These are phyloP conservation scores for Dendrobium huoshanense DNA, from an alignment of 106 monocot species.

Conservation along the genomic window DNA sequence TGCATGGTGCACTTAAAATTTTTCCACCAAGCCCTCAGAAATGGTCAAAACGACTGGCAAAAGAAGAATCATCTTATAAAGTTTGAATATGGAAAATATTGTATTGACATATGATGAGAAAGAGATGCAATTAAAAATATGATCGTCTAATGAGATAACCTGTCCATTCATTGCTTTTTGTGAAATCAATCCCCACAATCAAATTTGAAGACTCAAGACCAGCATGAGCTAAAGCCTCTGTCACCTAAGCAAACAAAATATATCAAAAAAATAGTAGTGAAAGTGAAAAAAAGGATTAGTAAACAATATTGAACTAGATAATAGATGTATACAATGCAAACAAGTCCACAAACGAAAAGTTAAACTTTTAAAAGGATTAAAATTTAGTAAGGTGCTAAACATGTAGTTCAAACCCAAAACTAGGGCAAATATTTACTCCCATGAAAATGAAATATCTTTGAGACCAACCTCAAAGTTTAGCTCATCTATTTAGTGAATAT, in stretches of 20 bases:
- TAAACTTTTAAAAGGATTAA: not conserved
- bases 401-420: not conserved
- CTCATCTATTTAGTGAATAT: not conserved
- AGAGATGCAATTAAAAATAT: not conserved
- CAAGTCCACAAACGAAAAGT: not conserved
- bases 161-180: conserved; percentile 29
- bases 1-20: not conserved
- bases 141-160: conserved; percentile 2
- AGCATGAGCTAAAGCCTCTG: conserved; percentile 18
- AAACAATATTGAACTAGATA: not conserved
- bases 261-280: not conserved
- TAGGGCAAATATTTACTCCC: not conserved
- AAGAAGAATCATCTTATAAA: conserved; percentile 1
- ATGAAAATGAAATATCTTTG: not conserved
- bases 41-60: not conserved
- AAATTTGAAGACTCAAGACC: conserved; percentile 28
- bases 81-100: not conserved
- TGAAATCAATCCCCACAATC: conserved; percentile 27
- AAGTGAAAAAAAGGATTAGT: not conserved
- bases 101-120: not conserved
- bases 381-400: not conserved
- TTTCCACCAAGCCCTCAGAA: not conserved
- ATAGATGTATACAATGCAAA: not conserved
- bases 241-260: conserved; percentile 10
- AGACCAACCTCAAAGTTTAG: not conserved